These are phyloP conservation scores for Dissophora globulifera DNA, from an alignment of 192 early-diverging fungal genomes.

Conservation along the genomic window DNA sequence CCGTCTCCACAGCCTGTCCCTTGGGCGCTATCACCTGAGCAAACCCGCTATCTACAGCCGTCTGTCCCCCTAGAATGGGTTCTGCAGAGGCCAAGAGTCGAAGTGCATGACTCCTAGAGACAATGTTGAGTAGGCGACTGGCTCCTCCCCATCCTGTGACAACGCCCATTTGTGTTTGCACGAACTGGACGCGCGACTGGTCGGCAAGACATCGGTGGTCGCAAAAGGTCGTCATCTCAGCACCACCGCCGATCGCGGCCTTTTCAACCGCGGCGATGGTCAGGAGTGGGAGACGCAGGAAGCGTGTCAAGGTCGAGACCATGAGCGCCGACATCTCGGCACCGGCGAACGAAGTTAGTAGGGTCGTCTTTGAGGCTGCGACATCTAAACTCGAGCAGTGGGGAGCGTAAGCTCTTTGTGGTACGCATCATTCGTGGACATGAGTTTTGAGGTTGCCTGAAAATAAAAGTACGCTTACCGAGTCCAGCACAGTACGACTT, in stretches of 20 bases:
- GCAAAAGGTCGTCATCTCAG: constrained; percentile 69
- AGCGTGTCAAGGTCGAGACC: constrained; percentile 67
- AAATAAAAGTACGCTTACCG: constrained; percentile 39
- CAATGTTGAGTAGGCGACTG: constrained; percentile 51
- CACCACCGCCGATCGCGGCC: constrained; percentile 74
- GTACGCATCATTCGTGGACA: too few species aligned
- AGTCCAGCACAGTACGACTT: constrained; percentile 63
- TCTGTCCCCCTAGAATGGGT: constrained; percentile 41
- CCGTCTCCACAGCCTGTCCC: constrained; percentile 25
- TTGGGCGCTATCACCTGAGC: constrained; percentile 45
- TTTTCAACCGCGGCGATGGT: constrained; percentile 70
- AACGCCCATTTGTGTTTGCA: constrained; percentile 70
- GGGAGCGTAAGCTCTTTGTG: too few species aligned
- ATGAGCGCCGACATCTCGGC: constrained; percentile 63
- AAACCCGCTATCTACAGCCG: constrained; percentile 54
- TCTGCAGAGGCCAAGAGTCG: constrained; percentile 58
- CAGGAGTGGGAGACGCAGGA: constrained; percentile 65
- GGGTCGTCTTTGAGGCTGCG: constrained; percentile 56
- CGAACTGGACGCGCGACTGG: constrained; percentile 62
- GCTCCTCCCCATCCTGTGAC: constrained; percentile 75
- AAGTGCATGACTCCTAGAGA: constrained; percentile 61
- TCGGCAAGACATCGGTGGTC: constrained; percentile 64
- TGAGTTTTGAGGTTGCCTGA: not conserved
- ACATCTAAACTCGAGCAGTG: too few species aligned
- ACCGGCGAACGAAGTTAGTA: constrained; percentile 54